A percentile compares a stretch with the other conserved stretches of the same genome.
These are phyloP conservation scores for Cymbopogon citratus DNA, from an alignment of 176 grass and related monocot genomes.

Conservation along the genomic window DNA sequence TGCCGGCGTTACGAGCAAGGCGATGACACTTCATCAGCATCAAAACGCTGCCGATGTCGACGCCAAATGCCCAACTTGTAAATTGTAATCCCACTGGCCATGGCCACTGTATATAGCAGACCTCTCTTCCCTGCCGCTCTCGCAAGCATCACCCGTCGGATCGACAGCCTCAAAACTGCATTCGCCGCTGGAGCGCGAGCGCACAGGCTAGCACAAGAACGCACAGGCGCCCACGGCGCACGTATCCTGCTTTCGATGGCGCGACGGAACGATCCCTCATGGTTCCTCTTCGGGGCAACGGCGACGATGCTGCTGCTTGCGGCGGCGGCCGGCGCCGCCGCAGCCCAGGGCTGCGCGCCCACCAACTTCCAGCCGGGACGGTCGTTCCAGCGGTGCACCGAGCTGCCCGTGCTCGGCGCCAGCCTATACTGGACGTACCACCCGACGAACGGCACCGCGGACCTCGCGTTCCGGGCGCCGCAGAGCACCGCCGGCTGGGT, in stretches of 20 bases:
- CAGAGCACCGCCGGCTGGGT: constrained; percentile 43
- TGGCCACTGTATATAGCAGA: background rate
- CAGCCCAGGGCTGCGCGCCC: background rate
- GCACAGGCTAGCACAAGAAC: no score
- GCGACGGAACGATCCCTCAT: background rate
- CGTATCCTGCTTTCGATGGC: background rate
- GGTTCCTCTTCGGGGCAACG: background rate
- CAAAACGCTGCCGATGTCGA: background rate
- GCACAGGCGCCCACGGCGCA: background rate
- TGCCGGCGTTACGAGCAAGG: background rate
- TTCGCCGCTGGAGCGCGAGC: background rate
- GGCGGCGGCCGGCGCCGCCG: background rate
- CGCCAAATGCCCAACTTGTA: background rate
- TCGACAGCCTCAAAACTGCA: background rate
- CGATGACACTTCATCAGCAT: no score
- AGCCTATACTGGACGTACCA: constrained; percentile 77
- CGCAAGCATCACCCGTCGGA: background rate
- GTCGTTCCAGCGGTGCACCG: constrained; percentile 41
- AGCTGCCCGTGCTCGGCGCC: constrained; percentile 52
- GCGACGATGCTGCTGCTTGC: background rate
- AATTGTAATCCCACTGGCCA: background rate
- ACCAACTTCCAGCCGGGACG: constrained; percentile 48
- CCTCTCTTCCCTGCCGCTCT: background rate
- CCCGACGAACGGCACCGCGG: constrained; percentile 38
- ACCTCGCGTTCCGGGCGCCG: constrained; percentile 65